Base-by-base conservation (phyloP, 2,329 filamentous ascomycete genomes). In the Neopestalotiopsis sp. region DNA sequence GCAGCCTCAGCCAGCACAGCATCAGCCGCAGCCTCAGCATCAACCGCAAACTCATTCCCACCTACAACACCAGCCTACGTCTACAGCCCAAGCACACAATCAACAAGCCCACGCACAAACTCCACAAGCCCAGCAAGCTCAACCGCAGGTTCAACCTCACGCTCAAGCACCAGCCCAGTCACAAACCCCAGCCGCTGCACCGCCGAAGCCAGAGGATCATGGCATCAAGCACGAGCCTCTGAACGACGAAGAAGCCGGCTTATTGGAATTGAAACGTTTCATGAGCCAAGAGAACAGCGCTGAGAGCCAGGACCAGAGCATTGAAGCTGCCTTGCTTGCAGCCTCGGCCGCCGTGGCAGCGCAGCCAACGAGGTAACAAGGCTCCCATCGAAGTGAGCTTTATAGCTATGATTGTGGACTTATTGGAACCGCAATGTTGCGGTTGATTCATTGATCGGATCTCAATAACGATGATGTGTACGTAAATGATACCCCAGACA, bases 1-100 rank as follows among this genome's bases (percentile, higher is more conserved):
- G 42, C 67, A 60, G 38, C 59, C 70, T 17, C 58, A 76, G 34
- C 69, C 14, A 45, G 40, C 30, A 9, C 52, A 63, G 13, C 45
- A 42, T 4, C 67, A 59, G 24, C 49, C 67, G n/a, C 61, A 68
- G 12, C 4, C 45, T 17, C 60, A 64, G 20, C 6, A 34, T 12
- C 24, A 49, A n/a, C 30, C 66, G 12, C 66, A 67, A 34, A 7
- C 34, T 7, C 34, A 38, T 38, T 10, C 34, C 34, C 34, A 7
- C 34, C 10, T 56, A 52, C 17, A 28, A 61, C 40, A 20, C 40
- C 14, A 57, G 38, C 7, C 24, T 42, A 24, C 56, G 38, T 17
- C n/a, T 34, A 4, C 66, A 52, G 40, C 56, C 4, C 45, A 66
- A 42, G 10, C 20, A 17, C 24, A 17, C 32, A 13, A 56, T 6